These are phyloP conservation scores for Coemansia sp. DNA, from an alignment of 192 early-diverging fungal genomes.

Conservation along the genomic window DNA sequence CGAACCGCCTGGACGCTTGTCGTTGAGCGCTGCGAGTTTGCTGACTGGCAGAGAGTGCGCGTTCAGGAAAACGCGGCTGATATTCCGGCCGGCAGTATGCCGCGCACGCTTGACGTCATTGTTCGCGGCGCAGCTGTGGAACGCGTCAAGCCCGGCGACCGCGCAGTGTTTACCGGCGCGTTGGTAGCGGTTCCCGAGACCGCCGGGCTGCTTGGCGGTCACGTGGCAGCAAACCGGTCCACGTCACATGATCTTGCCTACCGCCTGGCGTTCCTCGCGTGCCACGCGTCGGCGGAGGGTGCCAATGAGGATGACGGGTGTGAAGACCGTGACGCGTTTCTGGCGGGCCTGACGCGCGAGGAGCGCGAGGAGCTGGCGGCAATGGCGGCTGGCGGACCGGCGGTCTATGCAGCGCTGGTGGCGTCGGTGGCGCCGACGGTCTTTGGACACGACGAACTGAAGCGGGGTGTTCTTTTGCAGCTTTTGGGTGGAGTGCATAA, in stretches of 20 bases:
- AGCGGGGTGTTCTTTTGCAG: constrained; percentile 93
- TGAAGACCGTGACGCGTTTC: constrained; percentile 62
- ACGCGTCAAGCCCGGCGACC: constrained; percentile 93
- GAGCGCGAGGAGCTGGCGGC: constrained; percentile 75
- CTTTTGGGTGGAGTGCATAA: constrained; percentile 96
- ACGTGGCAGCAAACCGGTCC: constrained; percentile 66
- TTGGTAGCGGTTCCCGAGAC: constrained; percentile 93
- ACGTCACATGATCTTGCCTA: constrained; percentile 74
- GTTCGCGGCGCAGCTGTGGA: constrained; percentile 92
- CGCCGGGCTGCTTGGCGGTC: constrained; percentile 77
- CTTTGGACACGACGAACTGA: constrained; percentile 91
- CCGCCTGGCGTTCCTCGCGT: constrained; percentile 84
- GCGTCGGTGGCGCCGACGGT: constrained; percentile 85
- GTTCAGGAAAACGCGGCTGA: constrained; percentile 95
- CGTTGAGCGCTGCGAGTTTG: constrained; percentile 82
- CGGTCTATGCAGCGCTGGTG: constrained; percentile 75
- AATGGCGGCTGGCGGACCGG: constrained; percentile 61
- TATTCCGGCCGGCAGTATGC: constrained; percentile 97
- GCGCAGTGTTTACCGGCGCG: constrained; percentile 80
- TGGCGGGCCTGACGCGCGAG: constrained; percentile 61
- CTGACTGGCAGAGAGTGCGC: constrained; percentile 96
- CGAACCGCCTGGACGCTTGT: constrained; percentile 73
- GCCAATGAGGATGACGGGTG: constrained; percentile 60
- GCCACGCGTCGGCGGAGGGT: constrained; percentile 55
- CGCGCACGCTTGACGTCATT: constrained; percentile 92